Conservation (phyloP, 495 filamentous ascomycete species). For the Pseudoneurospora amorphoporcata region DNA sequence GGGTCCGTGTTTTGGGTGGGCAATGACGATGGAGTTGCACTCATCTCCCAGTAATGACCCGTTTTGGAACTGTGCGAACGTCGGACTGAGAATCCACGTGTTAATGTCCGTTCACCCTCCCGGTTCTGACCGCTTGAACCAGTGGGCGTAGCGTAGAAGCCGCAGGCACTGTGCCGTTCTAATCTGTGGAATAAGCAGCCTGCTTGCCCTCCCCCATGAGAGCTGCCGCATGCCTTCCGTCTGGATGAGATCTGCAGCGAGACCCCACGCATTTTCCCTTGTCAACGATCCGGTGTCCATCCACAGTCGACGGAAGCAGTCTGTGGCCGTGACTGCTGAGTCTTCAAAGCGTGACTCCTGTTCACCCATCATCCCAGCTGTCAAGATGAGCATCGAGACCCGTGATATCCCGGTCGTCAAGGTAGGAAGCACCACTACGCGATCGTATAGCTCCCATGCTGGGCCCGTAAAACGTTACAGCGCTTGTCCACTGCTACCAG, state of each 20-base stretch:
- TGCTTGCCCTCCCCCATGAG: neutral
- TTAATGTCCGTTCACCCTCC: neutral
- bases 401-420: neutral
- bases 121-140: neutral
- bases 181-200: neutral
- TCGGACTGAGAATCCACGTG: neutral
- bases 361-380: neutral
- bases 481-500: neutral
- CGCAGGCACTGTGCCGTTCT: neutral
- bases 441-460: neutral
- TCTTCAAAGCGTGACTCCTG: neutral
- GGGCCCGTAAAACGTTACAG: slow-evolving; percentile 4
- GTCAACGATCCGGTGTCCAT: neutral
- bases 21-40: neutral
- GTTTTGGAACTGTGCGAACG: neutral
- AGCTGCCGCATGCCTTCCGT: neutral
- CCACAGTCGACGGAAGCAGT: neutral
- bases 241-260: neutral
- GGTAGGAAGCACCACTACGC: neutral
- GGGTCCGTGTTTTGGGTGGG: neutral
- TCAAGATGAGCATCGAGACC: neutral
- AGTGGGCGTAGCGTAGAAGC: neutral
- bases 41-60: neutral
- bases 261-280: neutral
- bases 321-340: neutral